Evolutionary conservation across 2,329 filamentous ascomycete species (phyloP).

Genomic region (Pseudogymnoascus sp.): DNA sequence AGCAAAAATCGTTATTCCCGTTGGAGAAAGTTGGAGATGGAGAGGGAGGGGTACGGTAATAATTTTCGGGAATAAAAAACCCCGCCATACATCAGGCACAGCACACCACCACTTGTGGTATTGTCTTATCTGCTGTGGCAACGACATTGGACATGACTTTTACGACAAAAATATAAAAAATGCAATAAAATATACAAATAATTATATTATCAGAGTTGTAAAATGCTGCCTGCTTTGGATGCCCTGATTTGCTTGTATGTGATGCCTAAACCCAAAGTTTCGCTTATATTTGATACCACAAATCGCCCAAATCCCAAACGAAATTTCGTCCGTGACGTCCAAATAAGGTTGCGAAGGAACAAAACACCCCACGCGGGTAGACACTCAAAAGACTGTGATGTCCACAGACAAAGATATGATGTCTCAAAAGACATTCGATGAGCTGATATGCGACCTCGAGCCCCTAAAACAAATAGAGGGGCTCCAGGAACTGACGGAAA

Average conservation of each 20-base stretch:
- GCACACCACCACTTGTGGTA: not conserved
- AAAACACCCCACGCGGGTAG: not conserved
- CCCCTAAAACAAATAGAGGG: not conserved
- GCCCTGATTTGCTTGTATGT: not conserved
- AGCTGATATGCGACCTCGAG: constrained; percentile 1
- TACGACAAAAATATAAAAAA: not conserved
- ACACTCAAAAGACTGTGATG: not conserved
- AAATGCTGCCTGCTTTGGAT: not conserved
- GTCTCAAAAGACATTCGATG: constrained; percentile 1
- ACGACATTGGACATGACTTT: not conserved
- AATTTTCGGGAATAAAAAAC: not conserved
- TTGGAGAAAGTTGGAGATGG: constrained; percentile 2
- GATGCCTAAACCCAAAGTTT: constrained; percentile 1
- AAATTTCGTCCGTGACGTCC: constrained; percentile 2
- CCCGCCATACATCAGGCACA: not conserved
- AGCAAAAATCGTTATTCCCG: constrained; percentile 4
- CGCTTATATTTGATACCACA: constrained; percentile 8
- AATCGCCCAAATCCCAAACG: not conserved
- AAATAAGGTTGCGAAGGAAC: constrained; percentile 3
- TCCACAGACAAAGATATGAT: not conserved
- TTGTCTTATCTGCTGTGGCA: not conserved
- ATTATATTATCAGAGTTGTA: not conserved
- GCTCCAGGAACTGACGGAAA: not conserved
- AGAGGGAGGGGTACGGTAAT: not conserved
- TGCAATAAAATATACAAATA: not conserved